Base-by-base conservation (phyloP, 129 eudicot species). In the Flaveria bidentis region DNA sequence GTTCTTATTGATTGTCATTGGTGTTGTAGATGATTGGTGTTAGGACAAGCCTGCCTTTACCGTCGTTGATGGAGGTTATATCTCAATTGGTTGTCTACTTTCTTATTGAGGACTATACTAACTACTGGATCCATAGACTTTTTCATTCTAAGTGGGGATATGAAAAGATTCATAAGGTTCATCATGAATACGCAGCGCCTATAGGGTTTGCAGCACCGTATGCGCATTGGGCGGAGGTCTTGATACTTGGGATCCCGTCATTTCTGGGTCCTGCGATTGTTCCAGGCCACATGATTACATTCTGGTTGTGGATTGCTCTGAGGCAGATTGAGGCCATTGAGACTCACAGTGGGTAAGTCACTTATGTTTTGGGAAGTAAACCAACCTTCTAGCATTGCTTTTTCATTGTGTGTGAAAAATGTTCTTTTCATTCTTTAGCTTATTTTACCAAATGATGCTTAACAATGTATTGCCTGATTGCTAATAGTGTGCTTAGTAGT, bases 161-260 rank as follows among this genome's bases (percentile, higher is more conserved):
- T 33, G 91, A 92, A 80, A 87, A 87, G 51, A 84, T 92, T 28
- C 97, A 92, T 76, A 84, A 65, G 80, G 93, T 92, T 28, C 97
- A 92, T 80, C 96, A 89, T 80, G 97, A 92, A 69, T 92, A 87
- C 81, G 81, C 93, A 2, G 91, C 97, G 39, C 96, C 97, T 1
- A 82, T 86, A 51, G 93, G 89, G 13, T 86, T 82, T 80, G 89
- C 96, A 6, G 85, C 93, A 8, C 89, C 84, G 1, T 85, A 92
- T 79, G 96, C 97, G 0, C 97, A 92, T 53, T 89, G 96, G 96
- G 85, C 85, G 2, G 97, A 92, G 86, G 72, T 86, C 44, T 58
- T 92, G 81, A 73, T 92, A 51, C 89, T 89, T 62, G 96, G 96
- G 88, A 87, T 92, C 55, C 93, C 97, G 4, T 87, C 97, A 0